Conservation (phyloP, 306 rosid genomes). For the Malus fusca region DNA sequence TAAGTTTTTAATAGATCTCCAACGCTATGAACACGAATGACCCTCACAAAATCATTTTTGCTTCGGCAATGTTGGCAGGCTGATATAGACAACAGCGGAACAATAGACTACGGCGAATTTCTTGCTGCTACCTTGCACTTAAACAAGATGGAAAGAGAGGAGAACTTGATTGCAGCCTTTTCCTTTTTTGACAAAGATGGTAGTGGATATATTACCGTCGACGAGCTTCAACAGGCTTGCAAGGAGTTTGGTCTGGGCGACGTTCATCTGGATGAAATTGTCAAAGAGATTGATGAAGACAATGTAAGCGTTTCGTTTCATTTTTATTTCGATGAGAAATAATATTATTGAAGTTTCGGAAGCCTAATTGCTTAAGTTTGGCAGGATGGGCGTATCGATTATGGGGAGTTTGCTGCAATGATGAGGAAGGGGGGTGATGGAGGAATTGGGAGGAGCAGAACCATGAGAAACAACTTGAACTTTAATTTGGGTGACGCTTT, state of each 20-base stretch:
- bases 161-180: conserved; percentile 76
- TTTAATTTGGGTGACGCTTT: conserved; percentile 74
- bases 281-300: conserved; percentile 71
- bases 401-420: conserved; percentile 80
- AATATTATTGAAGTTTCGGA: background rate
- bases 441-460: conserved; percentile 52
- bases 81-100: conserved; percentile 81
- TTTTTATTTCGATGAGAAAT: background rate
- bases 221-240: conserved; percentile 77
- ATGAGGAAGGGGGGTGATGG: conserved; percentile 71
- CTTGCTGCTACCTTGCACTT: conserved; percentile 88
- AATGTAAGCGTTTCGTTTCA: conserved; percentile 39
- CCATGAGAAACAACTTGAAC: conserved; percentile 59
- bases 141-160: conserved; percentile 90
- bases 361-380: background rate
- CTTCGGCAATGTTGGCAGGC: conserved; percentile 37
- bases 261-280: conserved; percentile 61
- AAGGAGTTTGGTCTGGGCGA: conserved; percentile 76
- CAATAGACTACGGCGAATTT: conserved; percentile 85
- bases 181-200: conserved; percentile 79
- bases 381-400: conserved; percentile 91
- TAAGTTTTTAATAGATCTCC: background rate
- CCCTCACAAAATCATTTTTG: background rate
- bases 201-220: conserved; percentile 82
- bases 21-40: background rate